Evolutionary conservation across 2,329 filamentous ascomycete genomes (phyloP).

Genomic region (Neofusicoccum cordaticola): DNA sequence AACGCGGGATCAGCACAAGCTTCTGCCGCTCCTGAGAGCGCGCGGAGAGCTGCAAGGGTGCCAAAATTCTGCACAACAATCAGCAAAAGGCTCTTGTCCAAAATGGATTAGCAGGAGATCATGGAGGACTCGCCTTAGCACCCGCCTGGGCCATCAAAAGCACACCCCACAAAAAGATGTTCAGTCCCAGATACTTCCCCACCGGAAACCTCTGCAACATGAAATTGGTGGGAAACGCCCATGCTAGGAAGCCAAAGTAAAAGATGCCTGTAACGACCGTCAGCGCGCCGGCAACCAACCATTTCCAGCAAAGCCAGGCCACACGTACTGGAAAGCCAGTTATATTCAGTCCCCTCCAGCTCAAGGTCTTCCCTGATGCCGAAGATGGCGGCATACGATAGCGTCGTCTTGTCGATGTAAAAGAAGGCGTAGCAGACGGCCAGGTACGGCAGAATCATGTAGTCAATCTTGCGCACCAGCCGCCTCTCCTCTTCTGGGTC

Average conservation of each 20-base stretch:
- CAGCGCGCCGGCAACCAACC: background rate
- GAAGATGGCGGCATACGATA: slow-evolving; percentile 65
- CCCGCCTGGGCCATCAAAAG: slow-evolving; percentile 36
- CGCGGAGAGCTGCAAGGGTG: slow-evolving; percentile 55
- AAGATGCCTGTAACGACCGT: slow-evolving; percentile 39
- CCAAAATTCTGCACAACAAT: slow-evolving; percentile 42
- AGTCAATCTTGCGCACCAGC: slow-evolving; percentile 56
- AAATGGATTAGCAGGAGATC: background rate
- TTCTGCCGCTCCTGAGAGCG: slow-evolving; percentile 57
- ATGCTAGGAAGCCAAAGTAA: slow-evolving; percentile 55
- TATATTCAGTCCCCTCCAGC: slow-evolving; percentile 58
- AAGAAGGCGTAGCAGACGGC: slow-evolving; percentile 54
- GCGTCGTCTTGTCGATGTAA: slow-evolving; percentile 38
- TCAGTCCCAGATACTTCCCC: slow-evolving; percentile 50
- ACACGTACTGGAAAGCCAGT: slow-evolving; percentile 46
- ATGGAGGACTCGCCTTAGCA: slow-evolving; percentile 27
- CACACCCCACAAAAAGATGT: slow-evolving; percentile 58
- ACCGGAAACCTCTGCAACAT: slow-evolving; percentile 47
- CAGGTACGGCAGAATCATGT: slow-evolving; percentile 58
- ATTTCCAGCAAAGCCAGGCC: background rate
- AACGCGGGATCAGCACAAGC: slow-evolving; percentile 59
- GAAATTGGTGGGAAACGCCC: slow-evolving; percentile 56
- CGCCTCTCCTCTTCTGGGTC: slow-evolving; percentile 47
- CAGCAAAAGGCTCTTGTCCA: background rate
- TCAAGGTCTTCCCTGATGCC: slow-evolving; percentile 59